phyloP scores from a whole-genome alignment of 2,329 filamentous ascomycete species.

The Colletotrichum tofieldiae region DNA sequence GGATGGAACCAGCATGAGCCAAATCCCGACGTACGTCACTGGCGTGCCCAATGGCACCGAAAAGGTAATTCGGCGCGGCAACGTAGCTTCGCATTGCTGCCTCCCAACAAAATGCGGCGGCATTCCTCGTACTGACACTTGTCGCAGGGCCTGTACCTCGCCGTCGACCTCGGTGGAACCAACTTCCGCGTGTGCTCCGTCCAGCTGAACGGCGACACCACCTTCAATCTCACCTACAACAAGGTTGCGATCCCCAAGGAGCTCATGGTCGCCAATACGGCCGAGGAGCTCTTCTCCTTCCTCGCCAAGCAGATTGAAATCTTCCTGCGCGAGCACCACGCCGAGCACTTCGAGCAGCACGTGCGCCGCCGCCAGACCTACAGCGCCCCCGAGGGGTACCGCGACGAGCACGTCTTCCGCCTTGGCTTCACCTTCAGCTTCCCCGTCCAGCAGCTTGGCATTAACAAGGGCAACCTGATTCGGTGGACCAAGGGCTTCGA shows the following conservation, averaged over 20 bases:
- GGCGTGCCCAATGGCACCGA: slow-evolving; percentile 97
- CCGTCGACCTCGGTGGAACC: slow-evolving; percentile 97
- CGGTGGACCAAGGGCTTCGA: slow-evolving; percentile 99
- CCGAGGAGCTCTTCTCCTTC: slow-evolving; percentile 91
- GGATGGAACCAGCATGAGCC: slow-evolving; percentile 87
- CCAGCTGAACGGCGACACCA: slow-evolving; percentile 92
- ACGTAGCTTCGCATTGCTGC: slow-evolving; percentile 19
- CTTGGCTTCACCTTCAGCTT: slow-evolving; percentile 99
- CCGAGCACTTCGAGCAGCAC: slow-evolving; percentile 85
- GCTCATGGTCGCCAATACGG: slow-evolving; percentile 90
- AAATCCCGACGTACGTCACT: slow-evolving; percentile 98
- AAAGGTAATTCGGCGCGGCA: slow-evolving; percentile 73
- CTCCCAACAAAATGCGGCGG: not conserved
- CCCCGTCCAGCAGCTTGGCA: slow-evolving; percentile 92
- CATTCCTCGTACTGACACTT: slow-evolving; percentile 33
- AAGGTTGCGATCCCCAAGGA: slow-evolving; percentile 93
- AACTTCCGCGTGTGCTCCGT: slow-evolving; percentile 99
- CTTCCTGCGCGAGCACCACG: slow-evolving; percentile 90
- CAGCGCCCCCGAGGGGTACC: slow-evolving; percentile 71
- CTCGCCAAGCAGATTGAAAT: slow-evolving; percentile 91
- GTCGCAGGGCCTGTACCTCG: slow-evolving; percentile 90
- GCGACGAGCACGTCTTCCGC: slow-evolving; percentile 86
- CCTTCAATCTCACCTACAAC: slow-evolving; percentile 92
- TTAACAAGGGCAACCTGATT: slow-evolving; percentile 95
- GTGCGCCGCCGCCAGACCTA: slow-evolving; percentile 74